Base-by-base conservation (phyloP, 2,329 filamentous ascomycete genomes). In the Ampelomyces quisqualis region DNA sequence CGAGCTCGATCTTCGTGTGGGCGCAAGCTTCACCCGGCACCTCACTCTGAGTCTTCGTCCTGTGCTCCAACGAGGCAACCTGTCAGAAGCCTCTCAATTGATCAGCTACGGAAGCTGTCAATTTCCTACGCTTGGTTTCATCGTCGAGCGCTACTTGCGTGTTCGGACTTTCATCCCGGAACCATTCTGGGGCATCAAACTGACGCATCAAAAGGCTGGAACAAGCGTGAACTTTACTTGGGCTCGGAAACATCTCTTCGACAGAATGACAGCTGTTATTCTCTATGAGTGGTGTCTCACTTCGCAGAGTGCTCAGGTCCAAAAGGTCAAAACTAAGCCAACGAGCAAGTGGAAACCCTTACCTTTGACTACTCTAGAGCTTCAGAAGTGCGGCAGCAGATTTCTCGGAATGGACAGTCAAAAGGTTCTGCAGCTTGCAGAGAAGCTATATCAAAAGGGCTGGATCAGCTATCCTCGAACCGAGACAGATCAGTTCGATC, bases 401-500 rank as follows among this genome's bases (percentile, higher is more conserved):
- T 89, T 94, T 58, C 77, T 98, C 18, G 82, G 83, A 11, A 88
- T 98, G 83, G 89, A 84, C 49, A 90, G 90, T 71, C 86, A 95
- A 56, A 79, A 85, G 44, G 88, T 95, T 30, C 96, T 98, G 90
- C 85, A 77, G 69, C 67, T 79, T 17, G 93, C 93, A 4, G 93
- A 98, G 68, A 75, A 76, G 4, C 79, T 98, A 2, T 98, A 98
- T 72, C 90, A 90, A 33, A 90, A 86, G 67, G 93, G 93, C 0
- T 97, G 90, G 70, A 95, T 98, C 69, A 96, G 90, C 68, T 98
- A 98, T 68, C 93, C 93, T 1, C 84, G 93, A 69, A 98, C 93
- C 0, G 93, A 98, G 68, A 98, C 93, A 0, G 93, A 98, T 67
- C 86, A 91, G 22, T 98, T 97, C 61, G 90, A 96, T 60, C 82